A percentile compares a stretch with the other conserved stretches of the same genome.
Evolutionary conservation across 2,329 filamentous ascomycete species (phyloP).

Genomic region (Alternaria solani): DNA sequence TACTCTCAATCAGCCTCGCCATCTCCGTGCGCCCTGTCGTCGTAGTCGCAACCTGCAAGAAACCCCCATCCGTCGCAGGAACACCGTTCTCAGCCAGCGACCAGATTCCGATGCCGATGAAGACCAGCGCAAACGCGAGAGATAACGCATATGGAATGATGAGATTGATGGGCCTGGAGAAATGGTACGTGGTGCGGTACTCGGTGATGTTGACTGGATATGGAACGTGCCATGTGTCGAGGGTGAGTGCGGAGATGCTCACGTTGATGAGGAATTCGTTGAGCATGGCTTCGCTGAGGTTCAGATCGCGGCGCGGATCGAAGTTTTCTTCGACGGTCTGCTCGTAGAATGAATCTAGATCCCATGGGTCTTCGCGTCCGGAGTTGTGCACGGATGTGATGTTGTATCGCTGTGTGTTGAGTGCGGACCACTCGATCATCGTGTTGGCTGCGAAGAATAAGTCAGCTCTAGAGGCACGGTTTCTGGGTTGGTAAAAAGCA

Average conservation of each 20-base stretch:
- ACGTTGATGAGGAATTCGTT: constrained; percentile 18
- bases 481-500: not conserved
- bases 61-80: constrained; percentile 16
- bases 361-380: not conserved
- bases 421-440: not conserved
- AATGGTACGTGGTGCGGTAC: constrained; percentile 14
- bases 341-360: not conserved
- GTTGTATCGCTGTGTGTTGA: not conserved
- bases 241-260: constrained; percentile 17
- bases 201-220: constrained; percentile 9
- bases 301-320: not conserved
- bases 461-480: not conserved
- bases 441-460: not conserved
- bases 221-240: not conserved
- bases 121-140: not conserved
- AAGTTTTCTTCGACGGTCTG: not conserved
- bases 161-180: constrained; percentile 8
- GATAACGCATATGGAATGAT: constrained; percentile 18
- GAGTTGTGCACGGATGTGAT: not conserved
- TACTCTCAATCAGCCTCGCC: constrained; percentile 3
- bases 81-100: constrained; percentile 12
- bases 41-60: constrained; percentile 22
- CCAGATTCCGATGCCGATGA: constrained; percentile 9
- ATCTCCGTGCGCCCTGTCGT: constrained; percentile 17
- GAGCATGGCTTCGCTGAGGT: constrained; percentile 15